These are phyloP conservation scores for Sugiyamaella sp. DNA, from an alignment of 1,139 yeast genomes.

Conservation along the genomic window DNA sequence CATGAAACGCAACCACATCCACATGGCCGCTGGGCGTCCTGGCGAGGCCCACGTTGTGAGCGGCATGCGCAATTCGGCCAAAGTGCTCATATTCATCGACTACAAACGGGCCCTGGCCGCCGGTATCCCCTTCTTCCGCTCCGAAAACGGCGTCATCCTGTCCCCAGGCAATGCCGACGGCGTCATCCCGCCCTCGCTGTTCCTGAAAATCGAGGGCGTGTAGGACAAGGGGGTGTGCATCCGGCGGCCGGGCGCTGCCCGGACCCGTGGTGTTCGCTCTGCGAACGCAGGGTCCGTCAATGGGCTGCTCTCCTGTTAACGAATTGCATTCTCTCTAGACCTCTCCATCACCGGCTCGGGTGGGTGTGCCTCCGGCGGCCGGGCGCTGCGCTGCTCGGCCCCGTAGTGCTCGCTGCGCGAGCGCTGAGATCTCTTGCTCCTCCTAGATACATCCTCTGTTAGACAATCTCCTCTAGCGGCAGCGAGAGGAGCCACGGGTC, in stretches of 20 bases:
- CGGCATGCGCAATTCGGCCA: constrained; percentile 69
- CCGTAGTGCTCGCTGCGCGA: too few relatives aligned
- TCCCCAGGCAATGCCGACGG: constrained; percentile 65
- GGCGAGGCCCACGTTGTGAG: constrained; percentile 54
- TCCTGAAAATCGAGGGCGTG: constrained; percentile 42
- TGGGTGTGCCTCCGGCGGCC: too few relatives aligned
- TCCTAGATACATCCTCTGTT: too few relatives aligned
- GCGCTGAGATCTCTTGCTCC: too few relatives aligned
- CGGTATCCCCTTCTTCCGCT: constrained; percentile 61
- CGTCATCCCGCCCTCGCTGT: constrained; percentile 50
- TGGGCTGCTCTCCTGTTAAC: too few relatives aligned
- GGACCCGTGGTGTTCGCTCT: background rate
- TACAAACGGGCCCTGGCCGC: constrained; percentile 48
- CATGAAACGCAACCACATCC: constrained; percentile 85
- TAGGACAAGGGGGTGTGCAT: background rate
- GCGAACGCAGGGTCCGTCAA: too few relatives aligned
- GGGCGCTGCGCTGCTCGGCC: too few relatives aligned
- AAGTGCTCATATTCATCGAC: constrained; percentile 66
- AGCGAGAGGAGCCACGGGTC: background rate
- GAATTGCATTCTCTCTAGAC: too few relatives aligned
- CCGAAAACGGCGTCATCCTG: constrained; percentile 75
- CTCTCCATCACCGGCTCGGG: too few relatives aligned
- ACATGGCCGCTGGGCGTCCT: constrained; percentile 58
- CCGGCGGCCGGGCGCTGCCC: constrained; percentile 4
- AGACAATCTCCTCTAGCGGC: background rate